These are phyloP conservation scores for Teratosphaeria gauchensis DNA, from an alignment of 2,329 filamentous ascomycete species.

Conservation along the genomic window DNA sequence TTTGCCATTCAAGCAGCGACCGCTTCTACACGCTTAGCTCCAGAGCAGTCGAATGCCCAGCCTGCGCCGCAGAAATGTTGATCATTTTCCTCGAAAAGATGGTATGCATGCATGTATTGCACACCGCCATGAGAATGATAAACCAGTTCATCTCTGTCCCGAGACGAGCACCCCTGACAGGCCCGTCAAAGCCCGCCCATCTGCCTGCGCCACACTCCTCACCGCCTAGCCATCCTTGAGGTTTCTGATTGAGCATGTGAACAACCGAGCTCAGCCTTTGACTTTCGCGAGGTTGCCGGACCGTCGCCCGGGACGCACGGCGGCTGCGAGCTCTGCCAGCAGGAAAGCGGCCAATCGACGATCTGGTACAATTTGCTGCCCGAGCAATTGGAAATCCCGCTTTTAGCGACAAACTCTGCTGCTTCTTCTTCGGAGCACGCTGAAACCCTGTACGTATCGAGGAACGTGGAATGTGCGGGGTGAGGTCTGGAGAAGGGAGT, in stretches of 20 bases:
- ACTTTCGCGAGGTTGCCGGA: neutral
- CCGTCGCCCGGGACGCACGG: neutral
- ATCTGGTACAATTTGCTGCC: neutral
- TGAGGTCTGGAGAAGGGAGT: neutral
- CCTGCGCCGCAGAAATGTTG: neutral
- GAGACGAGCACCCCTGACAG: neutral
- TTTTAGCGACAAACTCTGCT: neutral
- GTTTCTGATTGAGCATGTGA: neutral
- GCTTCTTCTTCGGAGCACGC: neutral
- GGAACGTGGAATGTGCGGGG: neutral
- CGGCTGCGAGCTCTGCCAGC: neutral
- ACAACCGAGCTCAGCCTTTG: neutral
- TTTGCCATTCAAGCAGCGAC: too few relatives aligned
- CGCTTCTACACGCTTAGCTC: too few relatives aligned
- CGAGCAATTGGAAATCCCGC: neutral
- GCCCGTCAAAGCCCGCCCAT: neutral
- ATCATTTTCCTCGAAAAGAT: neutral
- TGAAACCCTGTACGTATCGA: neutral
- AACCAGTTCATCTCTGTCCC: neutral
- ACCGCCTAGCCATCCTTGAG: neutral
- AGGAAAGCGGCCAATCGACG: neutral
- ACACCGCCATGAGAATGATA: neutral
- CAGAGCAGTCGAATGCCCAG: too few relatives aligned
- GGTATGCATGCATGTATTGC: neutral
- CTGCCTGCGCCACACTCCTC: neutral